phyloP scores from a whole-genome alignment of 192 early-diverging fungal genomes.

The Neocallimastix lanati region DNA sequence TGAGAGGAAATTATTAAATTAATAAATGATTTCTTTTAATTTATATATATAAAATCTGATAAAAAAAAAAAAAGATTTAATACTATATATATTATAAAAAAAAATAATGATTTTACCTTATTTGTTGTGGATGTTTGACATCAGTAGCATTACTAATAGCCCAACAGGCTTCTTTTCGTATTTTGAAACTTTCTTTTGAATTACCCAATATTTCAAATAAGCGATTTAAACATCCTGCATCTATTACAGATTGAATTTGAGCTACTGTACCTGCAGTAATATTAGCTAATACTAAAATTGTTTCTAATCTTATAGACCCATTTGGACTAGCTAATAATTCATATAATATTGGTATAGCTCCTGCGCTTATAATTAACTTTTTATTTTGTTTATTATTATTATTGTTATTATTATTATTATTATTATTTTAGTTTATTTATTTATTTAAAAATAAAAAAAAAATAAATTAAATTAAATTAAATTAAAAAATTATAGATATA shows the following conservation, averaged over 20 bases:
- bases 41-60: no score
- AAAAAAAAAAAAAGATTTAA: no score
- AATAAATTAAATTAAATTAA: no score
- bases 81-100: background rate
- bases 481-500: no score
- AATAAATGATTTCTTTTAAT: no score
- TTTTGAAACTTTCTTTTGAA: conserved; percentile 33
- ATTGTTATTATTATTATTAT: no score
- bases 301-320: conserved; percentile 23
- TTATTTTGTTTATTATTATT: no score
- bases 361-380: conserved; percentile 59
- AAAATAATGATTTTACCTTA: conserved; percentile 15
- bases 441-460: background rate
- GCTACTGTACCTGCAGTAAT: conserved; percentile 21
- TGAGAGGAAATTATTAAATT: no score
- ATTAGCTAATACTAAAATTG: conserved; percentile 28
- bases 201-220: conserved; percentile 13
- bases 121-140: conserved; percentile 11
- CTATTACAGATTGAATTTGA: conserved; percentile 26
- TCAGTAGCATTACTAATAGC: conserved; percentile 21
- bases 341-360: conserved; percentile 82
- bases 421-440: no score
- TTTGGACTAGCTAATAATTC: conserved; percentile 62
- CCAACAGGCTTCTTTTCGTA: conserved; percentile 30
- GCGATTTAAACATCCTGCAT: conserved; percentile 18